Evolutionary conservation across 2,329 filamentous ascomycete genomes (phyloP), one percentile per base, ranked within the genome.

Genomic region (Venturia nashicola): DNA sequence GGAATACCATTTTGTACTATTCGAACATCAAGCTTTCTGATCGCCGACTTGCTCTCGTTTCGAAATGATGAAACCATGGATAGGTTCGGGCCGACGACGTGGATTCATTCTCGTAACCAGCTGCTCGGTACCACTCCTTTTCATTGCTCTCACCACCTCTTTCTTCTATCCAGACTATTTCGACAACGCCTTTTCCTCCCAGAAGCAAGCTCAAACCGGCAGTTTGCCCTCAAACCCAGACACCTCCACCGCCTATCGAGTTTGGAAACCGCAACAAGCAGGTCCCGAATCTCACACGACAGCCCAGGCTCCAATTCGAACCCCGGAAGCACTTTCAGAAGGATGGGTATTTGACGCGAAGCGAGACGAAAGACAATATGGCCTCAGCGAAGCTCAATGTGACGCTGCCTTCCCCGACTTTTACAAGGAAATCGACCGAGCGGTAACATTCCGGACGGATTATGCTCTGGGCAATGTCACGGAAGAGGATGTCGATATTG

Each of bases 341-440:
- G 48, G 16, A 36, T 65, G 64, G 64, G 16, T 14, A 6, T 65
- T 65, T 39, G 55, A 51, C 63, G 36, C 61, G 18, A 42, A 40
- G 20, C 42, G 48, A 6, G 63, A 61, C 44, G 65, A 67, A 69
- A 36, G 77, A 71, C 62, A 68, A 42, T 70, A 68, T 36, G 68
- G 65, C 12, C 66, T 70, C 44, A 64, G 62, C n/a, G 43, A 51
- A 18, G 64, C 64, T 46, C 66, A 72, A 59, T 73, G 71, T 57
- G 62, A 66, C 57, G 64, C 66, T 23, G 62, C 67, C 36, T 72
- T 73, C 54, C 54, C 67, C n/a, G 61, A 64, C 34, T 66, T 71
- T 14, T 73, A 68, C 62, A 62, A 67, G 12, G 71, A 71, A 44
- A 66, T 73, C 27, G 69, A 71, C 16, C 68, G 68, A 34, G 67